phyloP scores from a whole-genome alignment of 805 yeast genomes.

The Saturnispora ahearnii region DNA sequence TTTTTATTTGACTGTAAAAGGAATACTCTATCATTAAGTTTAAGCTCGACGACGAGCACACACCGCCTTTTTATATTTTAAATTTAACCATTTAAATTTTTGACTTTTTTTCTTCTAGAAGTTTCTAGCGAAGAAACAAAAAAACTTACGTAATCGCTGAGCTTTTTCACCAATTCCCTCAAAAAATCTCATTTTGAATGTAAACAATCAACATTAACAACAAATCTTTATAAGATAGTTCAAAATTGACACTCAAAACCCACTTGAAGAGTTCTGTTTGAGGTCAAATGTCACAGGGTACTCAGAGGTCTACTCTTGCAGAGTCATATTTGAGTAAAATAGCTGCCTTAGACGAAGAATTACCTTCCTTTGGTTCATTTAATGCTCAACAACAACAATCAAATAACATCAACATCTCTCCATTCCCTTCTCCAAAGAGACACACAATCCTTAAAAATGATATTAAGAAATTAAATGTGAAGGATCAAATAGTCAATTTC shows the following conservation, averaged over 20 bases:
- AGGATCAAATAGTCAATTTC: not conserved
- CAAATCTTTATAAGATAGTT: no score
- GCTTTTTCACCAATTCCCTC: not conserved
- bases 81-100: not conserved
- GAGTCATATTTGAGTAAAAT: slow-evolving; percentile 6
- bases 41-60: not conserved
- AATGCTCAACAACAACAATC: not conserved
- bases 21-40: not conserved
- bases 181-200: not conserved
- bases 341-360: slow-evolving; percentile 9
- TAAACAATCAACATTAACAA: no score
- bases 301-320: slow-evolving; percentile 3
- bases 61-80: not conserved
- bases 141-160: not conserved
- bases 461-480: not conserved
- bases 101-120: slow-evolving; percentile 4
- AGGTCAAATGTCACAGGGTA: not conserved
- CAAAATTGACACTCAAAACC: no score
- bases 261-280: no score
- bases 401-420: not conserved
- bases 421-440: slow-evolving; percentile 10
- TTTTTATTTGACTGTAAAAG: not conserved
- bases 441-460: not conserved
- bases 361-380: not conserved
- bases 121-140: not conserved